Evolutionary conservation across 306 rosid species (phyloP), one percentile per base, ranked within the genome.

Genomic region (Arachis stenosperma): DNA sequence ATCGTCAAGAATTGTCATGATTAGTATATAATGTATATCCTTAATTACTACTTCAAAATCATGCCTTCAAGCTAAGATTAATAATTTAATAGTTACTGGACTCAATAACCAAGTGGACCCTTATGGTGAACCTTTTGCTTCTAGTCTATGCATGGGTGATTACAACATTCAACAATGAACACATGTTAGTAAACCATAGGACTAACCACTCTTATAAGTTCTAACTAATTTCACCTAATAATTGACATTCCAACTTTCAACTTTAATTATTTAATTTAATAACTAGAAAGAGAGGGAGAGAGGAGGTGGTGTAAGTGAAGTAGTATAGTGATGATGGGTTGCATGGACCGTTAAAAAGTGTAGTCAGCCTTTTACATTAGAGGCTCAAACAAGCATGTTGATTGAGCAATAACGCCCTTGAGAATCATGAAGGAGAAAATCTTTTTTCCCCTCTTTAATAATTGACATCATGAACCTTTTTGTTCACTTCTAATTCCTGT

Each of bases 301-400:
- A 33, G 37, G 37, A 60, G 41, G 5, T 5, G 3, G 48, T 42
- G 77, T 63, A 53, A 79, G 76, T 82, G 77, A 68, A 62, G 37
- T 33, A 33, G 37, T 33, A 33, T 33, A 33, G 79, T 76, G 81
- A 84, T 83, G 75, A 84, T 86, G 79, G 40, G 59, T 78, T 78
- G 76, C 77, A 75, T 81, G 76, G 55, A 76, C 71, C 43, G 68
- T 74, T 74, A 70, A 82, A 75, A 81, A 61, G 55, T 64, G 62
- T 50, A 57, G 80, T 65, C 75, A 55, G 12, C 22, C 52, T 82
- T 82, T 80, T 82, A 77, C 73, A 72, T 76, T 83, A 65, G 75
- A 41, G 73, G 71, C 91, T 70, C 85, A 83, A 85, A 88, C 87
- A 86, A 85, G 83, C 79, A 86, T 80, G 93, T 78, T 74, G 85